Evolutionary conservation across 192 early-diverging fungal species (phyloP), one percentile per base, ranked within the genome.

Genomic region (Oehlia diaphana): DNA sequence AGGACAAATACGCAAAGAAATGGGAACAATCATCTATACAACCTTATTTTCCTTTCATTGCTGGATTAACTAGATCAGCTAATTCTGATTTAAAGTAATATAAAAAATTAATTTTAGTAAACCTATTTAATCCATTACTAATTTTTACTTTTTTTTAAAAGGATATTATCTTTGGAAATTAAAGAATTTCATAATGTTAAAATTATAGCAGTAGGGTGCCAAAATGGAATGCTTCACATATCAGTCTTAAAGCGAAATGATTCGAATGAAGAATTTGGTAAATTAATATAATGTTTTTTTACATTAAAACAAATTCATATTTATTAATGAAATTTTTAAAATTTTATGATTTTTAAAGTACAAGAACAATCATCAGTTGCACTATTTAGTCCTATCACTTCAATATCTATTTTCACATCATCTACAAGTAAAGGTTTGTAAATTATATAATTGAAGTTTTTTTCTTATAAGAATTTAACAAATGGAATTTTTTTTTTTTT

Each of bases 131-230:
- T 63, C 0, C 0, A 63, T 9, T 77, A n/a, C 49, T 19, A 44
- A 28, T 33, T 14, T 23, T 14, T 23, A 4, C 28, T 28, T 14
- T 8, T 2, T 4, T 44, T 26, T 21, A 3, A 16, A 61, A 77
- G 76, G 16, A 47, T 79, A 63, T 61, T 62, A 61, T 53, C 67
- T 28, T 21, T 79, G 23, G 77, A 79, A n/a, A 79, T 79, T 63
- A 12, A 26, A 63, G 77, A 79, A 37, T 21, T 79, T 42, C 9
- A 9, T 61, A 37, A 68, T 33, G 26, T 49, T 12, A 79, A 62
- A 70, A 71, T 79, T n/a, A 70, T 79, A 35, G 77, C 65, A 23
- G 77, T 68, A 13, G 77, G 77, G 37, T 79, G 77, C 58, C 65
- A 79, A 53, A 79, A 79, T 79, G 77, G 77, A 71, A 61, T 53